Conservation (phyloP, 345 rosid genomes). For the Anacardium occidentale region DNA sequence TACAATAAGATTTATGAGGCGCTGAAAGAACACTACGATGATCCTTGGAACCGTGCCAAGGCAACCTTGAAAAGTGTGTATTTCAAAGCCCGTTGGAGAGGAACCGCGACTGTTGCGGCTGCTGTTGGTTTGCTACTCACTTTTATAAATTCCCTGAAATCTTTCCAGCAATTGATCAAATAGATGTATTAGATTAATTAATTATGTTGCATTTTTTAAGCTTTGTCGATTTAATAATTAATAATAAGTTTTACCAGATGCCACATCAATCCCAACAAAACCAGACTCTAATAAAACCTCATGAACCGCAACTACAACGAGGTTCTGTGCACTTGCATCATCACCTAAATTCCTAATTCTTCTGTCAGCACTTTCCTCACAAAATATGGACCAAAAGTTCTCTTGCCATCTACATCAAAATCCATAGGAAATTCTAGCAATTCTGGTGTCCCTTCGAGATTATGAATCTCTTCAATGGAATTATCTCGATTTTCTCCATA, state of each 20-base stretch:
- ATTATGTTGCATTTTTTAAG: no score
- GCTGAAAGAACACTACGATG: background rate
- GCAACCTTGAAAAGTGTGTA: background rate
- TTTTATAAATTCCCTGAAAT: no score
- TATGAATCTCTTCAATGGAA: constrained; percentile 4
- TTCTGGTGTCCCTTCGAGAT: background rate
- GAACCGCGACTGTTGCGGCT: background rate
- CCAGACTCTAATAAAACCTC: constrained; percentile 75
- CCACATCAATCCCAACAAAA: constrained; percentile 43
- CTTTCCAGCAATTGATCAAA: no score
- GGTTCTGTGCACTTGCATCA: constrained; percentile 36
- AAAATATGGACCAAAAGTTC: constrained; percentile 56
- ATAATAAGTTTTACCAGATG: no score
- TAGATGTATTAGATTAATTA: no score
- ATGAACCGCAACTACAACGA: constrained; percentile 54
- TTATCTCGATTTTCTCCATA: background rate
- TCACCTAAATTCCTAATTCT: constrained; percentile 46
- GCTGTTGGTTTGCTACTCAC: background rate
- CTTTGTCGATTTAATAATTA: no score
- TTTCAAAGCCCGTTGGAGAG: background rate
- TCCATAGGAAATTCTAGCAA: constrained; percentile 28
- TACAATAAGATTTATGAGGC: background rate
- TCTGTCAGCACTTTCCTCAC: constrained; percentile 50
- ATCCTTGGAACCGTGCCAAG: background rate
- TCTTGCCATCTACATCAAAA: constrained; percentile 27